phyloP scores from a whole-genome alignment of 306 rosid genomes.

The Vicia villosa region DNA sequence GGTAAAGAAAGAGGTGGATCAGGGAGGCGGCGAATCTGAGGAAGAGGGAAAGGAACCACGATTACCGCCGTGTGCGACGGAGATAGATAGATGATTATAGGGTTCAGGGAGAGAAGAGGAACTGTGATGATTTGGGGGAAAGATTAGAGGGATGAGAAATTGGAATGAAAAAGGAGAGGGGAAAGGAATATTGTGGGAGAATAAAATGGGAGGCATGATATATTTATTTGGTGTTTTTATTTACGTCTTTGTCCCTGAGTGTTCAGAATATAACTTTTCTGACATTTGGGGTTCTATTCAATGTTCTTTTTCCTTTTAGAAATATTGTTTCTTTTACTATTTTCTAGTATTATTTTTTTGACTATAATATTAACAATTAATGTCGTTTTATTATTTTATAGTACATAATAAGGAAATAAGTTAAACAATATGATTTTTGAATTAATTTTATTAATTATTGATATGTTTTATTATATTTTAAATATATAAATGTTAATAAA shows the following conservation, averaged over 20 bases:
- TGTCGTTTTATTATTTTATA: no score
- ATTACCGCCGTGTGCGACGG: background rate
- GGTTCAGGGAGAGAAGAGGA: background rate
- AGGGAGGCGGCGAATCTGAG: background rate
- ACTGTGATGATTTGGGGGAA: background rate
- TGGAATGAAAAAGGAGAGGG: background rate
- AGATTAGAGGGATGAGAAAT: background rate
- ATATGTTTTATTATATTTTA: no score
- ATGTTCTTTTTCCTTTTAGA: no score
- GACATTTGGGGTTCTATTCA: background rate
- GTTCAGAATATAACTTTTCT: constrained; percentile 9
- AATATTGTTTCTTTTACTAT: no score
- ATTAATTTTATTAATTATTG: no score
- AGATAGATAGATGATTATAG: background rate
- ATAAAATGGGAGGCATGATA: background rate
- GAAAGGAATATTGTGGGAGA: constrained; percentile 12
- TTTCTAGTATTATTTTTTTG: no score
- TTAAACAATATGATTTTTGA: no score
- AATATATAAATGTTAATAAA: no score
- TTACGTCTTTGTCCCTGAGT: constrained; percentile 37
- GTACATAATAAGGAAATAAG: no score
- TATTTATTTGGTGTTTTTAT: background rate
- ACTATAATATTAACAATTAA: no score
- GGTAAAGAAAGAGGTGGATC: constrained; percentile 7
- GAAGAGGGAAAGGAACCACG: background rate